phyloP scores from a whole-genome alignment of 192 early-diverging fungal genomes.

The Entomortierella beljakovae region DNA sequence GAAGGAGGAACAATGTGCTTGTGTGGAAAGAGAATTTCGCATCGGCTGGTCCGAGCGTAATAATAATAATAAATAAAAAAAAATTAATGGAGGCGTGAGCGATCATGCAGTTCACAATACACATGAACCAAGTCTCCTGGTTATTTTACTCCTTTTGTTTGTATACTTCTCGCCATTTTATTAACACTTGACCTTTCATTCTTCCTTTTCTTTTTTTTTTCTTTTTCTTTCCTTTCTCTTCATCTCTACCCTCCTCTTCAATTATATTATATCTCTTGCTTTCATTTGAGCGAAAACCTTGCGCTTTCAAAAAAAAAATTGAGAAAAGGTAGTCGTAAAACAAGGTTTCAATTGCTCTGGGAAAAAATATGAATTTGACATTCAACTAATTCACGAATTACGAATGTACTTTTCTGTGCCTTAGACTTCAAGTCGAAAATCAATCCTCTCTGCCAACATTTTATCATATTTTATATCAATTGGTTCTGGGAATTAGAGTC shows the following conservation, averaged over 20 bases:
- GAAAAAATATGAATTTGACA: no score
- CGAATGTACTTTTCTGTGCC: no score
- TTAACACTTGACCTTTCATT: not conserved
- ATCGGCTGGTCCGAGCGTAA: conserved; percentile 4
- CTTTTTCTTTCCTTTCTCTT: not conserved
- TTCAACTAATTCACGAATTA: no score
- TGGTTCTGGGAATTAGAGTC: not conserved
- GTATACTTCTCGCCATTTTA: not conserved
- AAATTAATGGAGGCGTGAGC: not conserved
- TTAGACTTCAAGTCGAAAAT: not conserved
- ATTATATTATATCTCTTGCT: no score
- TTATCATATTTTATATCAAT: no score
- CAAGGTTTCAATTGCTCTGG: not conserved
- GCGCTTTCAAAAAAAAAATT: not conserved
- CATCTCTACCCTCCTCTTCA: no score
- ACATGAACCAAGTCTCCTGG: not conserved
- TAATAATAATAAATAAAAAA: not conserved
- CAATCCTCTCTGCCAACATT: not conserved
- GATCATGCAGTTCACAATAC: conserved; percentile 10
- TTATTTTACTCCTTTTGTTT: not conserved
- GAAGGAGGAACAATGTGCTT: no score
- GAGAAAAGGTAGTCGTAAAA: not conserved
- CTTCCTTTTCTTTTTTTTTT: not conserved
- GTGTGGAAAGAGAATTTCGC: no score
- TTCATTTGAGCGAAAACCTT: no score